Evolutionary conservation across 805 yeast species (phyloP).

Genomic region (Cyberlindnera veronae): DNA sequence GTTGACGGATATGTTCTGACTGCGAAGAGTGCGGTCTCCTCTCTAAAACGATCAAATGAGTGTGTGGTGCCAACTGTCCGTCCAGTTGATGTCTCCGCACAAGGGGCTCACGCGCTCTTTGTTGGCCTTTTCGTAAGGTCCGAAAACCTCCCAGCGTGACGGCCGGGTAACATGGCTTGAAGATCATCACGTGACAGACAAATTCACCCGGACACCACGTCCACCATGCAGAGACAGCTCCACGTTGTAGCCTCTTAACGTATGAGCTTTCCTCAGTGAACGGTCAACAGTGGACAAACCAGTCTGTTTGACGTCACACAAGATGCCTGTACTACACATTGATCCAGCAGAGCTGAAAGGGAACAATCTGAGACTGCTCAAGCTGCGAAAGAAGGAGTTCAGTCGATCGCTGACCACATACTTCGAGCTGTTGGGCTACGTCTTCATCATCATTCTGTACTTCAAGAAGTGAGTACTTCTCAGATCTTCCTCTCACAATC

Average conservation of each 20-base stretch:
- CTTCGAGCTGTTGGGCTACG: slow-evolving; percentile 20
- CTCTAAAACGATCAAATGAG: background rate
- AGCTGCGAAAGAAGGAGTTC: slow-evolving; percentile 20
- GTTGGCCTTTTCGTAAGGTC: background rate
- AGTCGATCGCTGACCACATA: slow-evolving; percentile 13
- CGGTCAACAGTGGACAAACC: too few species aligned
- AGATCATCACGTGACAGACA: too few species aligned
- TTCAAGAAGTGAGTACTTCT: slow-evolving; percentile 21
- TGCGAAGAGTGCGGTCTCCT: background rate
- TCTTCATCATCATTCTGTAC: slow-evolving; percentile 23
- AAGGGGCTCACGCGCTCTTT: too few species aligned
- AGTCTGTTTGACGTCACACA: background rate
- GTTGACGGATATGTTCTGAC: too few species aligned
- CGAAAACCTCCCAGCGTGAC: background rate
- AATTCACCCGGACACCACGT: slow-evolving; percentile 1
- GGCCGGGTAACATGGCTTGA: slow-evolving; percentile 2
- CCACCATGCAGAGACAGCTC: background rate
- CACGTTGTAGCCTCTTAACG: too few species aligned
- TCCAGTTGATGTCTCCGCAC: too few species aligned
- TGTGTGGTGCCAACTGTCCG: too few species aligned
- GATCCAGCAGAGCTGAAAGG: slow-evolving; percentile 10
- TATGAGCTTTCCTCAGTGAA: too few species aligned
- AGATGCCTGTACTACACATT: background rate
- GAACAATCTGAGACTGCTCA: slow-evolving; percentile 19
- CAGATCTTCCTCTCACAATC: background rate